Evolutionary conservation across 257 asterid species (phyloP), one percentile per base, ranked within the genome.

Genomic region (Solanum chiquidenum): DNA sequence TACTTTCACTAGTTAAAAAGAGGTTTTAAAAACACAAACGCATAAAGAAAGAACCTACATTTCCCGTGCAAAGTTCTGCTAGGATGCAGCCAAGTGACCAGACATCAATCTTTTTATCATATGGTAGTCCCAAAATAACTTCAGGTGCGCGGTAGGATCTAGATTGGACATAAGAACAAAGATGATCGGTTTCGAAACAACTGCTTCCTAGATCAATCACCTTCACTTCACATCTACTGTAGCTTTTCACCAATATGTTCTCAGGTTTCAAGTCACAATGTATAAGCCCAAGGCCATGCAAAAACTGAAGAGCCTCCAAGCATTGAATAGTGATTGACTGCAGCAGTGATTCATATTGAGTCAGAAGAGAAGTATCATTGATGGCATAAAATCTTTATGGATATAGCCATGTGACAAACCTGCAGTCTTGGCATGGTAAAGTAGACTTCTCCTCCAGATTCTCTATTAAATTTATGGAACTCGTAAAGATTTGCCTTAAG

Each of bases 71-170:
- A 86, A 97, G 98, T 91, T 97, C 99, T 34, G 99, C 99, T 93
- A 97, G 91, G 86, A 97, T 97, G 95, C 99, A 97, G 58, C 99
- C 99, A 85, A 97, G 98, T 83, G 99, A 97, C 99, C 99, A 97
- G 86, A 97, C 87, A 90, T 97, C 99, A 6, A 97, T 97, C 94
- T 95, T 95, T 82, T 95, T 94, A 87, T 94, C 98, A 91, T 97
- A 97, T 83, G 98, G 96, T 92, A 95, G 98, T 86, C 99, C 98
- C 92, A 97, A 91, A 89, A 97, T 95, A 66, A 97, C 99, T 92
- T 97, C 99, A 31, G 99, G 99, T 33, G 99, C 99, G 20, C 99
- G 97, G 86, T 97, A 97, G 49, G 99, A 97, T 91, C 99, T 91
- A 83, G 99, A 97, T 90, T 97, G 99, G 89, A 97, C 99, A 88